phyloP scores from a whole-genome alignment of 495 filamentous ascomycete genomes.

The Penicillium bovifimosum region DNA sequence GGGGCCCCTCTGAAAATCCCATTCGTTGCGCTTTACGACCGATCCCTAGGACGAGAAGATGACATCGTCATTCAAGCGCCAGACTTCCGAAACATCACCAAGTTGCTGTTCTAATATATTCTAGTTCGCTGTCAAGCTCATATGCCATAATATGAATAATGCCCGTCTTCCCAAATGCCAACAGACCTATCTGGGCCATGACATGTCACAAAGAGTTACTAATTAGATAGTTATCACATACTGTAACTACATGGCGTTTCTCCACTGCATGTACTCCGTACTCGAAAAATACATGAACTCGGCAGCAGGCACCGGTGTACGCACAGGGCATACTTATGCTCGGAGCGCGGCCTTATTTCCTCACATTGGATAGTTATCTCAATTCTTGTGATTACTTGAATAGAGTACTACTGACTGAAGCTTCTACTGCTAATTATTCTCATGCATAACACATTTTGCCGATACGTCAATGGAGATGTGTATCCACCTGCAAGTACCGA shows the following conservation, averaged over 20 bases:
- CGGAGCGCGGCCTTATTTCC: neutral
- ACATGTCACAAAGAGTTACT: too few species aligned
- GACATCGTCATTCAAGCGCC: neutral
- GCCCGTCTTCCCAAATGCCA: too few species aligned
- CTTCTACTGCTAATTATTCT: neutral
- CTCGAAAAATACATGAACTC: slow-evolving; percentile 5
- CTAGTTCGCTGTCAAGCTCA: too few species aligned
- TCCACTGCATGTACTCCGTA: neutral
- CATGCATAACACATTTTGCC: too few species aligned
- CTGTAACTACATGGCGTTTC: neutral
- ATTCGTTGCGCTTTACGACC: neutral
- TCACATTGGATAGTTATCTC: too few species aligned
- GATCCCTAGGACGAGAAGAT: neutral
- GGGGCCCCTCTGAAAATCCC: neutral
- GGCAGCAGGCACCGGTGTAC: neutral
- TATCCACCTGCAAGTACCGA: too few species aligned
- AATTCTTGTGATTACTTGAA: too few species aligned
- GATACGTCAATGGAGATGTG: too few species aligned
- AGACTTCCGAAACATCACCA: neutral
- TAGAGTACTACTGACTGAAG: neutral
- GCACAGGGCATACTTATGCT: neutral
- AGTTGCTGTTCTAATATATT: neutral
- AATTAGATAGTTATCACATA: neutral
- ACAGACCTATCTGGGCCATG: too few species aligned
- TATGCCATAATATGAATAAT: too few species aligned